These are phyloP conservation scores for Mycena maculata DNA, from an alignment of 768 basidiomycete genomes.

Conservation along the genomic window DNA sequence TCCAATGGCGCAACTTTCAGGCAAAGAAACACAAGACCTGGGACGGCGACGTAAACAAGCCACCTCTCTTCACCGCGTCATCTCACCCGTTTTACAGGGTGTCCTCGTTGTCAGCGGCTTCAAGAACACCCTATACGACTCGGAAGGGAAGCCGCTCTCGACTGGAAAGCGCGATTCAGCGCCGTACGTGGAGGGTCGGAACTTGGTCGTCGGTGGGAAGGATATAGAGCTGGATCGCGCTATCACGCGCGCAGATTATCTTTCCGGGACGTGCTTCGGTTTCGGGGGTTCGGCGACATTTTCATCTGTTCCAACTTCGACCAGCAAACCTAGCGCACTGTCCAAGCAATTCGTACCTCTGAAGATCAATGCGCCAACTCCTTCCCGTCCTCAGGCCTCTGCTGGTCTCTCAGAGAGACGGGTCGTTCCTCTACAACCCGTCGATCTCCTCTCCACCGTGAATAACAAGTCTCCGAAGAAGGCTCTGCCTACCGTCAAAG, in stretches of 20 bases:
- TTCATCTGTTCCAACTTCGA: slow-evolving; percentile 35
- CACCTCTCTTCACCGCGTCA: background rate
- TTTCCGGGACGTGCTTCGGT: slow-evolving; percentile 77
- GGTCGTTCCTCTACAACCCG: slow-evolving; percentile 53
- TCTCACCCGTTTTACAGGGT: slow-evolving; percentile 31
- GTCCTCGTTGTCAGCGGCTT: slow-evolving; percentile 64
- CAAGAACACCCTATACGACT: slow-evolving; percentile 66
- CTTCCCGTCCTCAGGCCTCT: slow-evolving; percentile 21
- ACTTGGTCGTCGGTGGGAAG: slow-evolving; percentile 59
- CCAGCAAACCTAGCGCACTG: slow-evolving; percentile 31
- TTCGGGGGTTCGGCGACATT: slow-evolving; percentile 54
- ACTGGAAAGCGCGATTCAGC: slow-evolving; percentile 59
- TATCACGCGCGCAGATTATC: slow-evolving; percentile 65
- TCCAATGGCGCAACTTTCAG: slow-evolving; percentile 82
- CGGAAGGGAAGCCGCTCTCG: slow-evolving; percentile 70
- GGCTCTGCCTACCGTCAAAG: slow-evolving; percentile 20
- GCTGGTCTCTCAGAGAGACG: slow-evolving; percentile 36
- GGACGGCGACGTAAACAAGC: slow-evolving; percentile 74
- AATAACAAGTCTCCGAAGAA: slow-evolving; percentile 32
- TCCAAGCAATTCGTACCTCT: slow-evolving; percentile 44
- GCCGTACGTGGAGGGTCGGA: slow-evolving; percentile 51
- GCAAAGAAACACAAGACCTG: slow-evolving; percentile 90
- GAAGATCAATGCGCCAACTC: slow-evolving; percentile 43
- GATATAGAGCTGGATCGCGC: slow-evolving; percentile 74
- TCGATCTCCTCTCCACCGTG: slow-evolving; percentile 45